Evolutionary conservation across 805 yeast genomes (phyloP).

Genomic region (Priceomyces haplophilus): DNA sequence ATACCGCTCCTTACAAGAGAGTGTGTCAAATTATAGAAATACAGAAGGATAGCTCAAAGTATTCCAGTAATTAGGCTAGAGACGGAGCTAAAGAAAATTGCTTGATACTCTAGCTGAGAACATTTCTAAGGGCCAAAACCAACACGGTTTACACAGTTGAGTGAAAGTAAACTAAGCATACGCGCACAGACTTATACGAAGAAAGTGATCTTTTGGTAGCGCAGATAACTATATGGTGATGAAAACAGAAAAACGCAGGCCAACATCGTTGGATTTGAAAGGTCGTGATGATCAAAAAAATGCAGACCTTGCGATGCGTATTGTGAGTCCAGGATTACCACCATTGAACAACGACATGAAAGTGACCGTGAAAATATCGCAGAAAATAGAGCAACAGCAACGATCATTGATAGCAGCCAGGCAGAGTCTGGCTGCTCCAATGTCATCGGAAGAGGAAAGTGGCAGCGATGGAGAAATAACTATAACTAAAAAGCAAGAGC

Average conservation of each 20-base stretch:
- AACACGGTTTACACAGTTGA: no score
- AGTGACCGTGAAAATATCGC: slow-evolving; percentile 28
- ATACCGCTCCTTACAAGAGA: neutral
- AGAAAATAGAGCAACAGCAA: slow-evolving; percentile 34
- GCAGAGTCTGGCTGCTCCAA: slow-evolving; percentile 3
- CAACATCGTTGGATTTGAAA: slow-evolving; percentile 17
- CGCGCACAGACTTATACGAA: no score
- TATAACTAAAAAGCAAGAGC: neutral
- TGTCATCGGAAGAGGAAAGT: neutral
- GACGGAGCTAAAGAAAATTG: no score
- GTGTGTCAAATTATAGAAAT: neutral
- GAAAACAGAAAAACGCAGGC: slow-evolving; percentile 16
- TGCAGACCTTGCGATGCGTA: slow-evolving; percentile 28
- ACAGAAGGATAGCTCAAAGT: neutral
- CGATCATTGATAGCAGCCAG: slow-evolving; percentile 29
- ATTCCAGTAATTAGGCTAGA: no score
- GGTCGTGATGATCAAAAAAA: slow-evolving; percentile 7
- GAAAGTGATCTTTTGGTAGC: no score
- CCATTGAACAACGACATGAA: slow-evolving; percentile 30
- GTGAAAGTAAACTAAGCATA: no score
- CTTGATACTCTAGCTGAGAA: no score
- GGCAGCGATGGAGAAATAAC: slow-evolving; percentile 2
- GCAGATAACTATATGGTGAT: neutral
- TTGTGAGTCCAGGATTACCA: slow-evolving; percentile 35
- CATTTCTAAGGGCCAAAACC: no score